Evolutionary conservation across 176 grass and related monocot species (phyloP).

Genomic region (Oryza longistaminata): DNA sequence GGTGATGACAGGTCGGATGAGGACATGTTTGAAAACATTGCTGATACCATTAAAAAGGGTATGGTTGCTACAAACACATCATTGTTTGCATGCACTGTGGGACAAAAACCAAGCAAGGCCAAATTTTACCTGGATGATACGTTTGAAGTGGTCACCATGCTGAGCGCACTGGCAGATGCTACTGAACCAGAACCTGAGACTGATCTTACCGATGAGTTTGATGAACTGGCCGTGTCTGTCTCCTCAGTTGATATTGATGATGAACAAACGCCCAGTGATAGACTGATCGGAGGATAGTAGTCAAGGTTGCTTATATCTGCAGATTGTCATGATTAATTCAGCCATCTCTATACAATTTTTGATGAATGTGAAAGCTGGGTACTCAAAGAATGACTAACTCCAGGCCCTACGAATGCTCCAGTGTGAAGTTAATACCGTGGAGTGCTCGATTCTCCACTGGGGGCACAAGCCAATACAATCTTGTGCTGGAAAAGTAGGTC

Average conservation of each 20-base stretch:
- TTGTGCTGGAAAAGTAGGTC: conserved; percentile 40
- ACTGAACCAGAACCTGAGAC: conserved; percentile 43
- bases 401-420: conserved; percentile 35
- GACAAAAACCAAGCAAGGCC: conserved; percentile 98
- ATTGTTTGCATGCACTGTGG: conserved; percentile 88
- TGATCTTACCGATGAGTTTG: conserved; percentile 18
- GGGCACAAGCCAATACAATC: not conserved
- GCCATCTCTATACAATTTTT: conserved; percentile 31
- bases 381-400: conserved; percentile 36
- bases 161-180: conserved; percentile 63
- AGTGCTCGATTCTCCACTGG: conserved; percentile 6
- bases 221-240: conserved; percentile 12
- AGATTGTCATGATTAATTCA: conserved; percentile 47
- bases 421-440: conserved; percentile 13
- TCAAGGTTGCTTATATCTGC: conserved; percentile 20
- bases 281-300: conserved; percentile 38
- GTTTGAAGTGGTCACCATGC: conserved; percentile 82
- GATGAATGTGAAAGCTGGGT: conserved; percentile 34
- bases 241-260: conserved; percentile 35
- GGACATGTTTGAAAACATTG: conserved; percentile 94
- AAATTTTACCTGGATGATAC: conserved; percentile 99
- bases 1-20: conserved; percentile 93
- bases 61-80: conserved; percentile 61
- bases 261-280: conserved; percentile 43
- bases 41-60: conserved; percentile 55